Evolutionary conservation across 345 rosid species (phyloP).

Genomic region (Citrus reticulata): DNA sequence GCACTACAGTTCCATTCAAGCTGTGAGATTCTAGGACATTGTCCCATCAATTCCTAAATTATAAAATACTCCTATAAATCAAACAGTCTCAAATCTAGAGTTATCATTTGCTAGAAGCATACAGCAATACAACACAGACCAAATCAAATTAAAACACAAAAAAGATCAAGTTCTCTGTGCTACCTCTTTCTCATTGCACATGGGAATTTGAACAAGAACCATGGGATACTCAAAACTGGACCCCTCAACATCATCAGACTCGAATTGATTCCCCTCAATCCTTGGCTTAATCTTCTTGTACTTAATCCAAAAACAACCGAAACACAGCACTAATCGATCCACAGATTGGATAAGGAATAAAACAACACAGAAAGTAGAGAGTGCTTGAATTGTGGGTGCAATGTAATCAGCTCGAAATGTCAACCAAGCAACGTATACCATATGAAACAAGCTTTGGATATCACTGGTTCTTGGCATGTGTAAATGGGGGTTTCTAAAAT

Average conservation of each 20-base stretch:
- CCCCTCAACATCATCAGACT: slow-evolving; percentile 52
- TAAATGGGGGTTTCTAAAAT: slow-evolving; percentile 56
- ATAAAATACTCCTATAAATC: not conserved
- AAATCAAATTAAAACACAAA: not conserved
- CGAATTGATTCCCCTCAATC: slow-evolving; percentile 52
- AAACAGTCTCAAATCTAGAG: slow-evolving; percentile 2
- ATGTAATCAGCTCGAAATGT: slow-evolving; percentile 57
- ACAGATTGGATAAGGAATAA: slow-evolving; percentile 71
- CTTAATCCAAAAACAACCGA: slow-evolving; percentile 85
- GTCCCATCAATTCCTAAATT: not conserved
- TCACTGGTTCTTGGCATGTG: slow-evolving; percentile 59
- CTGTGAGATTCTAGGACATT: not conserved
- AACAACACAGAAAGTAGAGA: slow-evolving; percentile 64
- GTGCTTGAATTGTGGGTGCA: slow-evolving; percentile 58
- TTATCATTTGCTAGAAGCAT: not conserved
- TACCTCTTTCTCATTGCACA: slow-evolving; percentile 86
- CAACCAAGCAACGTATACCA: slow-evolving; percentile 63
- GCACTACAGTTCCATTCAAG: not conserved
- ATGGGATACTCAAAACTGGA: slow-evolving; percentile 51
- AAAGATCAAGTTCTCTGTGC: not conserved
- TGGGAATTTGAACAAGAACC: slow-evolving; percentile 91
- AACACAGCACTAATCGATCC: slow-evolving; percentile 68
- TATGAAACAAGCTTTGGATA: slow-evolving; percentile 60
- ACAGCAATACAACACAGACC: not conserved
- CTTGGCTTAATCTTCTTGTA: slow-evolving; percentile 63